phyloP scores from a whole-genome alignment of 192 early-diverging fungal genomes.

The Entomortierella parvispora region DNA sequence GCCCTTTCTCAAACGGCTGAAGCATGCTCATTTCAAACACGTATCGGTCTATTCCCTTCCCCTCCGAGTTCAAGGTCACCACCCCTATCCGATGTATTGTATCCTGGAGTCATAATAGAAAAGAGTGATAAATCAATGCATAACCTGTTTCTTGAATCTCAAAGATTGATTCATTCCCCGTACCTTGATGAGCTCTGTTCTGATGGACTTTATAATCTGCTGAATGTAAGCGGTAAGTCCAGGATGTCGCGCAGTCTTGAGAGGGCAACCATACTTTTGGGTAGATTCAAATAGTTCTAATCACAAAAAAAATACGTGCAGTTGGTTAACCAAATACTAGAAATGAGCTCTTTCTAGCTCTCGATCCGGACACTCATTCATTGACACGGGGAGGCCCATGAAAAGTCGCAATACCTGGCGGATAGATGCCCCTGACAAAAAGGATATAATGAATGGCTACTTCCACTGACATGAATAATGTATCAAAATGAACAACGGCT shows the following conservation, averaged over 20 bases:
- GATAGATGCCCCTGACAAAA: conserved; percentile 44
- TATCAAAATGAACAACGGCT: too few species aligned
- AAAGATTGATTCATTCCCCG: background rate
- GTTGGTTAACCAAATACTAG: background rate
- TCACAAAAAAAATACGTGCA: background rate
- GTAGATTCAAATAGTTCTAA: conserved; percentile 44
- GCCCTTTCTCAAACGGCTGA: conserved; percentile 10
- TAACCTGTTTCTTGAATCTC: background rate
- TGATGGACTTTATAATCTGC: conserved; percentile 20
- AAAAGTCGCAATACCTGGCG: conserved; percentile 24
- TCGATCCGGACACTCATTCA: too few species aligned
- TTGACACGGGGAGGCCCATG: too few species aligned
- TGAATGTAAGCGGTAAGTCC: conserved; percentile 28
- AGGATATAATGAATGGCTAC: conserved; percentile 44
- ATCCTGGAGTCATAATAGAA: conserved; percentile 2
- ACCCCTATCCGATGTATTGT: conserved; percentile 35
- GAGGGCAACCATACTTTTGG: conserved; percentile 37
- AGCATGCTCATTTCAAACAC: conserved; percentile 42
- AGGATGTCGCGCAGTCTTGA: conserved; percentile 46
- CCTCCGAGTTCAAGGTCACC: conserved; percentile 19
- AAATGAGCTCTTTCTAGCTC: too few species aligned
- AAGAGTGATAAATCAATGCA: background rate
- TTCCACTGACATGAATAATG: too few species aligned
- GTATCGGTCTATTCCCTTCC: conserved; percentile 29
- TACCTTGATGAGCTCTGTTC: conserved; percentile 32